Base-by-base conservation (phyloP, 2,329 filamentous ascomycete species). In the Apiospora koreana region DNA sequence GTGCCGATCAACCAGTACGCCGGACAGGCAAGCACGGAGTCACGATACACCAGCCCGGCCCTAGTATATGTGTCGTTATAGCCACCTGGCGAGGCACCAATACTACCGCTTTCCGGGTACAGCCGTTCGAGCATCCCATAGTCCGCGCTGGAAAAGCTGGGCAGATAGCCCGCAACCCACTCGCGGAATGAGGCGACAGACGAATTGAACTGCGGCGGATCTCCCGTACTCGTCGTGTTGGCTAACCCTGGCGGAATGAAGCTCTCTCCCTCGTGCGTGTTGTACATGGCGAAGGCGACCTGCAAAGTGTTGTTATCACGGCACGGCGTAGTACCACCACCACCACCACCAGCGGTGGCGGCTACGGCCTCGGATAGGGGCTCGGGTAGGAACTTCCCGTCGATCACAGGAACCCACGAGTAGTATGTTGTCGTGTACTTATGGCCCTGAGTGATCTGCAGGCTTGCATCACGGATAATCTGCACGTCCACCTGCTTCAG, bases 221-320 rank as follows among this genome's bases (percentile, higher is more conserved):
- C 77, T 1, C 80, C 79, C 12, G 38, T 43, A 0, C 76, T 75
- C 8, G 79, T 77, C 0, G 72, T 71, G 65, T 78, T 80, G 23
- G 80, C 75, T 1, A 91, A 79, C 0, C 84, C 86, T 0, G 84
- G 76, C 0, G 88, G 87, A 28, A 89, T 80, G 74, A 92, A 91
- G 72, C 88, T 89, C 76, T 91, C 85, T 28, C 89, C 89, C 77
- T 91, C 89, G 75, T 90, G 86, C 0, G 86, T 83, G 76, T 91
- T 91, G 77, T 90, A 91, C 82, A 86, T 87, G n/a, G 83, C 82
- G 72, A 86, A 86, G 0, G 84, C 83, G 10, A 79, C 76, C 1
- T 86, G 46, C 31, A 68, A 31, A 0, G 23, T 31, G 25, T 23
- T 67, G 23, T 38, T 68, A 16, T 46, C 31, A n/a, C 28, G 31